A percentile compares a stretch with the other conserved stretches of the same genome.
Conservation (phyloP, 352 stramenopile genomes). For the Globisporangium radiosum region DNA sequence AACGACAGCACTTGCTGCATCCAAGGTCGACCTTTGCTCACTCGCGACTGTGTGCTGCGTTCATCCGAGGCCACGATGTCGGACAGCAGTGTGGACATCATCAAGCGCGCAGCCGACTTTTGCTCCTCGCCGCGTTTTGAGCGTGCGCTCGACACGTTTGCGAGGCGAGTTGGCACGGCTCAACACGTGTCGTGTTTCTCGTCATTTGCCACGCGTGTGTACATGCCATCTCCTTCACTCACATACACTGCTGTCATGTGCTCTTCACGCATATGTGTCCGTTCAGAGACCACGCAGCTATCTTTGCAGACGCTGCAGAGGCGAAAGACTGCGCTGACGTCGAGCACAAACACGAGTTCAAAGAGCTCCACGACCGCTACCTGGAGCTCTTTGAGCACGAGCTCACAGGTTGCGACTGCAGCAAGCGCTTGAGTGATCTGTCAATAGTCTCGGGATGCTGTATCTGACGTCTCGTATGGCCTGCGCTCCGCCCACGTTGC, state of each 20-base stretch:
- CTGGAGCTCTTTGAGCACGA: slow-evolving; percentile 67
- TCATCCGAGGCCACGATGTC: too few species aligned
- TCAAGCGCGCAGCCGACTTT: slow-evolving; percentile 57
- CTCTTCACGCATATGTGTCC: neutral
- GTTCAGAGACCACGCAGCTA: slow-evolving; percentile 44
- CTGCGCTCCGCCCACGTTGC: too few species aligned
- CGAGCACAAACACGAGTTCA: slow-evolving; percentile 83
- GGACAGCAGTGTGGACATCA: slow-evolving; percentile 16
- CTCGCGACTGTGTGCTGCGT: too few species aligned
- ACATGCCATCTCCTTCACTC: too few species aligned
- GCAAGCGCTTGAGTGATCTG: too few species aligned
- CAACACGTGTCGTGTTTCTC: too few species aligned
- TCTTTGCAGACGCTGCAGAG: slow-evolving; percentile 51
- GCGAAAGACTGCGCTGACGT: slow-evolving; percentile 51
- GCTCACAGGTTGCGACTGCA: slow-evolving; percentile 21
- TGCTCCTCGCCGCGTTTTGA: slow-evolving; percentile 65
- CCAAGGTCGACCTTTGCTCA: too few species aligned
- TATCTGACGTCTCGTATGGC: too few species aligned
- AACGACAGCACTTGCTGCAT: too few species aligned
- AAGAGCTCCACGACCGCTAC: slow-evolving; percentile 66
- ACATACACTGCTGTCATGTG: neutral
- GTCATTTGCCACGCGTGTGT: too few species aligned
- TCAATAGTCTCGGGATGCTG: too few species aligned
- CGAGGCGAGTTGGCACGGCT: slow-evolving; percentile 18
- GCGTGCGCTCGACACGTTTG: slow-evolving; percentile 64